Conservation (phyloP, 2,329 filamentous ascomycete species). For the Cordyceps farinosa region DNA sequence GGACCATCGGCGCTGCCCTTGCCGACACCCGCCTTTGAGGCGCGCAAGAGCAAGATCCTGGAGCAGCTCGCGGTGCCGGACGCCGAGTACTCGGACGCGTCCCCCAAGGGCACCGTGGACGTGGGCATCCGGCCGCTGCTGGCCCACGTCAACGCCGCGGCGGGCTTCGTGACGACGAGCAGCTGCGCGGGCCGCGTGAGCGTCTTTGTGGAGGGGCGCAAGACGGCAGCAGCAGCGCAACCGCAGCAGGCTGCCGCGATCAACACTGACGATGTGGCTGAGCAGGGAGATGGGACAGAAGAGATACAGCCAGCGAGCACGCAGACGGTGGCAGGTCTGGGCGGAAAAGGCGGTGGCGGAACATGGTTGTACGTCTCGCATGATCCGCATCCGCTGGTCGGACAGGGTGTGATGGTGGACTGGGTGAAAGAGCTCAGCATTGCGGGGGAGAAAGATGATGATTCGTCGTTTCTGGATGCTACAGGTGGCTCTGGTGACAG, state of each 20-base stretch:
- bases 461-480: conserved; percentile 20
- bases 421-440: conserved; percentile 32
- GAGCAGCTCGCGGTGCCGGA: conserved; percentile 64
- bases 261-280: not conserved
- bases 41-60: conserved; percentile 71
- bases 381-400: conserved; percentile 53
- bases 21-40: conserved; percentile 43
- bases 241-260: not conserved
- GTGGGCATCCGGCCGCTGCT: conserved; percentile 74
- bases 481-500: conserved; percentile 21
- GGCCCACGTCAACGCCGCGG: conserved; percentile 67
- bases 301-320: not conserved
- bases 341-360: conserved; percentile 82
- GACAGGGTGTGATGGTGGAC: conserved; percentile 25
- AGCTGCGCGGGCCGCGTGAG: conserved; percentile 86
- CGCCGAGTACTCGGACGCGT: conserved; percentile 73
- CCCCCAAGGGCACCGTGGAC: conserved; percentile 86
- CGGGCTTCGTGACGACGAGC: conserved; percentile 84
- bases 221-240: conserved; percentile 27
- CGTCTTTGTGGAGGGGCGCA: conserved; percentile 79
- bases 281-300: conserved; percentile 13
- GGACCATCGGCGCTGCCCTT: conserved; percentile 23
- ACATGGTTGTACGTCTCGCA: conserved; percentile 88
- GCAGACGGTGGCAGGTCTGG: conserved; percentile 55
- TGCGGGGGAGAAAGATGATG: conserved; percentile 9